Conservation (phyloP, 2,329 filamentous ascomycete genomes). For the Hypocreales sp. region DNA sequence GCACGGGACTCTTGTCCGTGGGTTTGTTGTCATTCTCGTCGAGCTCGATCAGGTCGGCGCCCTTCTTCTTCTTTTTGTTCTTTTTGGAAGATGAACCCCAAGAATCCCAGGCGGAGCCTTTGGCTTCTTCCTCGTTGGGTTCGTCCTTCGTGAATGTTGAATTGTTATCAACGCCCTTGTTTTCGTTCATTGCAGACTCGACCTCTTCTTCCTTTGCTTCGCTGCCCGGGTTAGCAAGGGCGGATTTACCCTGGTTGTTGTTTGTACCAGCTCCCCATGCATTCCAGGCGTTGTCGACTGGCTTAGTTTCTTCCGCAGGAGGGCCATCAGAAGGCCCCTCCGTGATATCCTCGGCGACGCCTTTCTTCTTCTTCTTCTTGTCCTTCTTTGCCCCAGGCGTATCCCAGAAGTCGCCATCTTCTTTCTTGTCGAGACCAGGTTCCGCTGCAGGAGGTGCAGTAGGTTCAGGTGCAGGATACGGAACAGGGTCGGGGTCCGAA, state of each 20-base stretch:
- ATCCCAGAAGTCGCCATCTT: slow-evolving; percentile 14
- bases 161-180: slow-evolving; percentile 1
- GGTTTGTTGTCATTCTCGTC: slow-evolving; percentile 15
- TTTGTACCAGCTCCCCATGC: no score
- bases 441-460: no score
- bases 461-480: slow-evolving; percentile 8
- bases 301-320: no score
- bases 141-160: no score
- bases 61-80: slow-evolving; percentile 32
- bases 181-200: slow-evolving; percentile 8
- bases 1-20: slow-evolving; percentile 9
- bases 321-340: no score
- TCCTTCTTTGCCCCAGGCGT: slow-evolving; percentile 12
- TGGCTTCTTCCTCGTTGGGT: slow-evolving; percentile 5
- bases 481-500: slow-evolving; percentile 2
- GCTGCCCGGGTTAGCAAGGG: no score
- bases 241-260: no score
- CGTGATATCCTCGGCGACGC: no score
- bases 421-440: slow-evolving; percentile 11
- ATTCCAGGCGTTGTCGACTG: no score
- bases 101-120: slow-evolving; percentile 10
- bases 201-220: no score
- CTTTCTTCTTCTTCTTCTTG: slow-evolving; percentile 14
- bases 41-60: slow-evolving; percentile 19
- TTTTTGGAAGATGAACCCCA: slow-evolving; percentile 13